A percentile compares a stretch with the other conserved stretches of the same genome.
Conservation (phyloP, 2,329 filamentous ascomycete species). For the Colletotrichum euphorbiae region DNA sequence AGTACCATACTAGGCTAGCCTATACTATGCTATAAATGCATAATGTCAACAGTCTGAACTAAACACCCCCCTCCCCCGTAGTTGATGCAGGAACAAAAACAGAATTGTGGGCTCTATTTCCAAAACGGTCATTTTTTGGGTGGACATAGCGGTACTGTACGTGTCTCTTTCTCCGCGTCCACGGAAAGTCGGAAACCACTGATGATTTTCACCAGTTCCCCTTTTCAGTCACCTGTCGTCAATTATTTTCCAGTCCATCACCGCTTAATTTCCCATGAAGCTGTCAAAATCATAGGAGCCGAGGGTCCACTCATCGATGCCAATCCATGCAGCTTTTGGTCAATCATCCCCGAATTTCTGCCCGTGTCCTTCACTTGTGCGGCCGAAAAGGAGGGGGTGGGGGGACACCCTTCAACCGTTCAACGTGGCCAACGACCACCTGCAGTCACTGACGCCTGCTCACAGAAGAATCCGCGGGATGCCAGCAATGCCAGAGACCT, state of each 20-base stretch:
- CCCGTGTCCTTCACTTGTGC: not conserved
- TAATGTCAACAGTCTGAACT: no score
- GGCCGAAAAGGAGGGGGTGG: not conserved
- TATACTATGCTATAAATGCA: no score
- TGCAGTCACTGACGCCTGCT: not conserved
- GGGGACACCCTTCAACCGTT: not conserved
- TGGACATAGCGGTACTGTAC: not conserved
- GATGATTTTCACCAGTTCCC: constrained; percentile 30
- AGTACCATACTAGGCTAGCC: no score
- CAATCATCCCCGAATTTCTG: constrained; percentile 18
- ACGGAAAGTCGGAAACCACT: constrained; percentile 15
- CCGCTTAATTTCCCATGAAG: constrained; percentile 34
- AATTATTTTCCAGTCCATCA: constrained; percentile 29
- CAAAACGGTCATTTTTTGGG: constrained; percentile 10
- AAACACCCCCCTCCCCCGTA: no score
- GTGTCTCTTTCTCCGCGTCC: not conserved
- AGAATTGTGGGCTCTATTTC: constrained; percentile 22
- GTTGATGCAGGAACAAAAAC: constrained; percentile 38
- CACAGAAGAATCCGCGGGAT: not conserved
- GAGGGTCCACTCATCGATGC: constrained; percentile 25
- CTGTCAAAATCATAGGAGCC: constrained; percentile 16
- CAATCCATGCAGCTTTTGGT: constrained; percentile 18
- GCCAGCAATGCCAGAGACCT: no score
- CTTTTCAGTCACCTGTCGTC: constrained; percentile 24
- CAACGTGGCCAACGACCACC: not conserved